Conservation (phyloP, 495 filamentous ascomycete species). For the Penicillium crystallinum region DNA sequence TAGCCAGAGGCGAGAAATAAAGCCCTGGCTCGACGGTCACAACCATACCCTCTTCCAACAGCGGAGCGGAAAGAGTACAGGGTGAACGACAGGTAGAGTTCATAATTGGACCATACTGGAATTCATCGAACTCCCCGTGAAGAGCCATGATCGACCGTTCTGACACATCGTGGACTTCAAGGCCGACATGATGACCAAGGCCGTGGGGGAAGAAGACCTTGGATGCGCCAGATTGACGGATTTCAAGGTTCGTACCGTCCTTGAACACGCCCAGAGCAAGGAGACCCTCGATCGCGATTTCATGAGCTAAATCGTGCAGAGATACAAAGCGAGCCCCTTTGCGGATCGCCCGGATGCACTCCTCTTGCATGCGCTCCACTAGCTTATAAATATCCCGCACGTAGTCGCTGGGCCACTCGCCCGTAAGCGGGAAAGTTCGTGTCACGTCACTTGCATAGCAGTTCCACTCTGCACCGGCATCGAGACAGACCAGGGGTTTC, state of each 20-base stretch:
- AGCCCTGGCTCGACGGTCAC: conserved; percentile 88
- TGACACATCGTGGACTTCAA: conserved; percentile 84
- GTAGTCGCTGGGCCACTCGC: conserved; percentile 56
- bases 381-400: conserved; percentile 64
- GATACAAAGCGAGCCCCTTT: conserved; percentile 62
- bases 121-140: conserved; percentile 14
- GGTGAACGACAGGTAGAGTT: conserved; percentile 22
- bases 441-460: conserved; percentile 93
- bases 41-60: conserved; percentile 65
- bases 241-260: conserved; percentile 53
- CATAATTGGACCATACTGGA: conserved; percentile 20
- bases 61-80: conserved; percentile 32
- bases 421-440: conserved; percentile 70
- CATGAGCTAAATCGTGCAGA: conserved; percentile 65
- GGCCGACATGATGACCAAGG: conserved; percentile 79
- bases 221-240: conserved; percentile 61
- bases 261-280: conserved; percentile 61
- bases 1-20: conserved; percentile 85
- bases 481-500: conserved; percentile 69
- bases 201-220: conserved; percentile 90
- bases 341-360: conserved; percentile 62
- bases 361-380: conserved; percentile 77
- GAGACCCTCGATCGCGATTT: conserved; percentile 66
- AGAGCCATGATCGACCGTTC: conserved; percentile 43
- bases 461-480: conserved; percentile 79